Base-by-base conservation (phyloP, 208 protist genomes). In the Leishmania mexicana region DNA sequence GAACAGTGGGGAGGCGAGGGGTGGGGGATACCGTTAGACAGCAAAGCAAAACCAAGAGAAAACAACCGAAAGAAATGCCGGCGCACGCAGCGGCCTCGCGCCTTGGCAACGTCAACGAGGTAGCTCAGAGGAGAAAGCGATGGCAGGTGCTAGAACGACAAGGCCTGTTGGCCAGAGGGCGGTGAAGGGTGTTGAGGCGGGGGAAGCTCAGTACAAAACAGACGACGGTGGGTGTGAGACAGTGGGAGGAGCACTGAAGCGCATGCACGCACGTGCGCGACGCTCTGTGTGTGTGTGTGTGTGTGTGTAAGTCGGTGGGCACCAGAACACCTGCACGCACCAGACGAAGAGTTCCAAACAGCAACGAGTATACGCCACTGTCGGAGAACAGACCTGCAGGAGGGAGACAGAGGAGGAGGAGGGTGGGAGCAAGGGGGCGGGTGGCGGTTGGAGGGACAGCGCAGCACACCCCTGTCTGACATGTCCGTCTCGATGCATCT, bases 81-180 rank as follows among this genome's bases (percentile, higher is more conserved):
- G n/a, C 17, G 19, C 35, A 70, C 64, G 35, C 64, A 40, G 38
- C 64, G 5, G 35, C 15, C 4, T 40, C 35, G 64, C 13, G n/a
- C 17, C 64, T 70, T 21, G 17, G 15, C 24, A 42, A 70, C 17
- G 64, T 70, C 21, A 21, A 19, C 35, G 67, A 15, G 15, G 53
- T 24, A 83, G 60, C 65, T 83, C 71, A 64, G 60, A 78, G 70
- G 24, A 65, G 49, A 83, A 75, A 62, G 72, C 42, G 7, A 15
- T 60, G 40, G n/a, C 42, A 35, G 71, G 42, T 15, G 11, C 67
- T 72, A 21, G 15, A 38, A 40, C 42, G 21, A 72, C 67, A 5
- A 21, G 40, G 40, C 24, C 67, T 7, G 67, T 11, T 42, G 67
- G 10, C 24, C 40, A 4, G 24, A 42, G 40, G 15, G 17, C 10